phyloP scores from a whole-genome alignment of 176 grass and related monocot species.

The Eleusine indica region DNA sequence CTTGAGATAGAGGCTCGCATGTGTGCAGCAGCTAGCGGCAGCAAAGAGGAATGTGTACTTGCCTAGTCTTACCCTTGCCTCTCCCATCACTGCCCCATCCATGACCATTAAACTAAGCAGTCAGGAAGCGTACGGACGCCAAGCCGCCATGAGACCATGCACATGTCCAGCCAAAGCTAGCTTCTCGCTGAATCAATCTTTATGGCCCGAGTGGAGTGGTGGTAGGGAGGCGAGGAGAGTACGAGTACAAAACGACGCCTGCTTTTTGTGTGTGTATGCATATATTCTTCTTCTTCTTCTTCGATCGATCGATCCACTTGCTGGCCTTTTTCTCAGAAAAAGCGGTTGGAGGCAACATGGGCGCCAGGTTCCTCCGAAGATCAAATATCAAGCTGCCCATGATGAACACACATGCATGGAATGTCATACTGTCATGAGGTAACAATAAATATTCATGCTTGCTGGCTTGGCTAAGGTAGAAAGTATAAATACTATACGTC shows the following conservation, averaged over 20 bases:
- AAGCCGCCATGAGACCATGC: constrained; percentile 51
- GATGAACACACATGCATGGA: constrained; percentile 31
- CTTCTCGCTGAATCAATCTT: constrained; percentile 55
- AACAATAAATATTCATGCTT: background rate
- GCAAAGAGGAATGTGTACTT: constrained; percentile 1
- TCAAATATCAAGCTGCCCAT: constrained; percentile 26
- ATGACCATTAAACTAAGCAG: constrained; percentile 30
- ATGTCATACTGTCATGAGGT: background rate
- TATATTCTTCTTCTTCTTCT: constrained; percentile 36
- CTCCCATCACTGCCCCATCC: constrained; percentile 45
- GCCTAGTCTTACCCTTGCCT: background rate
- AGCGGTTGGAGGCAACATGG: constrained; percentile 10
- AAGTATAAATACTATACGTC: background rate
- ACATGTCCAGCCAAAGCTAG: constrained; percentile 47
- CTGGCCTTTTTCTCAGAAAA: constrained; percentile 14
- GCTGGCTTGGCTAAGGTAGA: background rate
- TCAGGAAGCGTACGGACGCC: constrained; percentile 45
- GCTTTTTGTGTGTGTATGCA: constrained; percentile 44
- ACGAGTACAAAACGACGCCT: constrained; percentile 7
- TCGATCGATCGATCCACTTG: constrained; percentile 7
- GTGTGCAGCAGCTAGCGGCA: background rate
- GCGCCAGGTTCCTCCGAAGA: constrained; percentile 19
- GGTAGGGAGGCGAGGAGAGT: background rate
- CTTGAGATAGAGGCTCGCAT: constrained; percentile 37
- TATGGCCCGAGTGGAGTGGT: background rate